Evolutionary conservation across 2,329 filamentous ascomycete genomes (phyloP).

Genomic region (Sclerotinia spermophila): DNA sequence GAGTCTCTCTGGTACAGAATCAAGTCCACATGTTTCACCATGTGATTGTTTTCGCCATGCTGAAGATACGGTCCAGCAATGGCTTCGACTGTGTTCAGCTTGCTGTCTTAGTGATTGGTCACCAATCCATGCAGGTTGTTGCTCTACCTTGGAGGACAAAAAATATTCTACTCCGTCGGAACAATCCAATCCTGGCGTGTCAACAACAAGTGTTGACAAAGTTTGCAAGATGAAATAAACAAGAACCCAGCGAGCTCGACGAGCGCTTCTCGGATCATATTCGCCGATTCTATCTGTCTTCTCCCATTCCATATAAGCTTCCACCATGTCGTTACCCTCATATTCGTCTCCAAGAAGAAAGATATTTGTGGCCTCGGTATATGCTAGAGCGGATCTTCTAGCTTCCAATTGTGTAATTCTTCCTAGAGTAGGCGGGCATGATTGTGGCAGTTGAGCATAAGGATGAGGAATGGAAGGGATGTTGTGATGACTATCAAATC

Average conservation of each 20-base stretch:
- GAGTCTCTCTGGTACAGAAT: background rate
- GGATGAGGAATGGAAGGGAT: slow-evolving; percentile 66
- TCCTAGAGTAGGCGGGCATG: slow-evolving; percentile 37
- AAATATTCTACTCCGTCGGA: slow-evolving; percentile 54
- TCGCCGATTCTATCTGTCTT: slow-evolving; percentile 50
- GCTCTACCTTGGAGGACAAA: slow-evolving; percentile 51
- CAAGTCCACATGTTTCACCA: background rate
- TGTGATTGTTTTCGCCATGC: slow-evolving; percentile 4
- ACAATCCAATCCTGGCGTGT: slow-evolving; percentile 51
- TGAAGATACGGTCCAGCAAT: slow-evolving; percentile 35
- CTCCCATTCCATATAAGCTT: slow-evolving; percentile 54
- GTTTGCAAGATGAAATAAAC: slow-evolving; percentile 59
- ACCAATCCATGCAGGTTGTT: slow-evolving; percentile 53
- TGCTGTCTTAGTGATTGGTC: slow-evolving; percentile 29
- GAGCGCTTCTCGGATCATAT: slow-evolving; percentile 52
- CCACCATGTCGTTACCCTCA: slow-evolving; percentile 51
- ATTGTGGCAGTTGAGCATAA: slow-evolving; percentile 60
- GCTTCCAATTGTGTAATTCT: slow-evolving; percentile 30
- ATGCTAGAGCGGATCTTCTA: slow-evolving; percentile 43
- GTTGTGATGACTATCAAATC: slow-evolving; percentile 59
- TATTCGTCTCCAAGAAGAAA: slow-evolving; percentile 53
- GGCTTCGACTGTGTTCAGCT: slow-evolving; percentile 33
- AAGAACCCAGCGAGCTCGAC: slow-evolving; percentile 58
- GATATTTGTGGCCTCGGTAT: slow-evolving; percentile 59
- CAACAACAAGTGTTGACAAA: slow-evolving; percentile 56